phyloP scores from a whole-genome alignment of 2,329 filamentous ascomycete genomes.

The Blastomyces emzantsi region DNA sequence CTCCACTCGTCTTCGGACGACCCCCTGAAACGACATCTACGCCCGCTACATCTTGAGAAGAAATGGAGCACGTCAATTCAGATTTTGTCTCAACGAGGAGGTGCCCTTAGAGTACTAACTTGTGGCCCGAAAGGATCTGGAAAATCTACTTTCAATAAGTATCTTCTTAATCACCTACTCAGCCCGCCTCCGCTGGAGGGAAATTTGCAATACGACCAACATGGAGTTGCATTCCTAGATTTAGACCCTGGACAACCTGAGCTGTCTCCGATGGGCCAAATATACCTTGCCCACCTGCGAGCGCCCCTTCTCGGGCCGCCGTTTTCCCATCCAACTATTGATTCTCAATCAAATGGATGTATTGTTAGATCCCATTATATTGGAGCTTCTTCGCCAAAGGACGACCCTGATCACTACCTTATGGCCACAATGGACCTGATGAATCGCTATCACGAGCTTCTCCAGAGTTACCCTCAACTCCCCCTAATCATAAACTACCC shows the following conservation, averaged over 20 bases:
- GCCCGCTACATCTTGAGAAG: conserved; percentile 36
- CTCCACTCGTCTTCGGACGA: conserved; percentile 37
- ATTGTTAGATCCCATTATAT: conserved; percentile 47
- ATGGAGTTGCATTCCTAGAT: conserved; percentile 47
- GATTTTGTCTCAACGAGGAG: conserved; percentile 34
- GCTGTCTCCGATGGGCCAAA: conserved; percentile 49
- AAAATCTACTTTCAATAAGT: conserved; percentile 51
- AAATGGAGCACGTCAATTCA: conserved; percentile 39
- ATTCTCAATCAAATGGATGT: conserved; percentile 27
- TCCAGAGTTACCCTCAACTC: conserved; percentile 33
- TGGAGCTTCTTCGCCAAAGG: conserved; percentile 45
- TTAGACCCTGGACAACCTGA: conserved; percentile 53
- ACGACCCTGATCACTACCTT: conserved; percentile 49
- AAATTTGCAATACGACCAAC: conserved; percentile 23
- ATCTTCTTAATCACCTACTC: conserved; percentile 48
- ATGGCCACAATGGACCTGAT: conserved; percentile 46
- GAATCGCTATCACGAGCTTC: conserved; percentile 38
- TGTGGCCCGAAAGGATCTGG: conserved; percentile 50
- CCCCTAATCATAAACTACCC: conserved; percentile 51
- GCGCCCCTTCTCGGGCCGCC: conserved; percentile 47
- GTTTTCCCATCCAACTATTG: conserved; percentile 43
- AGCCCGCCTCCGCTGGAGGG: conserved; percentile 30
- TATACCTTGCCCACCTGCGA: conserved; percentile 47
- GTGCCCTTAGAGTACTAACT: conserved; percentile 38
- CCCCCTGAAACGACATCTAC: conserved; percentile 32